phyloP scores from a whole-genome alignment of 768 basidiomycete species.

The Boletus rubropictus region DNA sequence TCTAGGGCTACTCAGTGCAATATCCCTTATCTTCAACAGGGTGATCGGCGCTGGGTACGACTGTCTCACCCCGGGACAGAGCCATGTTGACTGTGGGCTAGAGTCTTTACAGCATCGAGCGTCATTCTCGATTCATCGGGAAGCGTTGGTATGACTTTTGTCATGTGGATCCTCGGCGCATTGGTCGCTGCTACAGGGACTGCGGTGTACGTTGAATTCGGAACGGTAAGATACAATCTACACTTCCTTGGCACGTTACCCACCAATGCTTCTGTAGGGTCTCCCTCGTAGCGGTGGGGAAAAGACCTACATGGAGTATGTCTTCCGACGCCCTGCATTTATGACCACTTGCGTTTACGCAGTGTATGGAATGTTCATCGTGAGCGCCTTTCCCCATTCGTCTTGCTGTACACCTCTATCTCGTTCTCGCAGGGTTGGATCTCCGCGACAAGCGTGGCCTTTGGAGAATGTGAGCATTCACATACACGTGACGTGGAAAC shows the following conservation, averaged over 20 bases:
- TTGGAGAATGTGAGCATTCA: slow-evolving; percentile 59
- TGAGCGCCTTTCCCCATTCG: slow-evolving; percentile 26
- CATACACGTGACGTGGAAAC: not conserved
- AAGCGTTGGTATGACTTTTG: slow-evolving; percentile 60
- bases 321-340: slow-evolving; percentile 59
- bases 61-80: not conserved
- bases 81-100: slow-evolving; percentile 23
- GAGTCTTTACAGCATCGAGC: slow-evolving; percentile 68
- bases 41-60: slow-evolving; percentile 67
- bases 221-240: slow-evolving; percentile 44
- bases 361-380: slow-evolving; percentile 52
- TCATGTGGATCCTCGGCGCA: slow-evolving; percentile 70
- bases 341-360: slow-evolving; percentile 56
- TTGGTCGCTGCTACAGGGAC: slow-evolving; percentile 61
- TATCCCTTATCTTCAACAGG: slow-evolving; percentile 68
- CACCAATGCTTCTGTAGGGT: slow-evolving; percentile 36
- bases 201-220: slow-evolving; percentile 68
- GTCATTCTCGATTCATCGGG: slow-evolving; percentile 62
- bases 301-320: slow-evolving; percentile 70
- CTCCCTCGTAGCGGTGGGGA: slow-evolving; percentile 69
- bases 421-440: slow-evolving; percentile 43
- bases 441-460: slow-evolving; percentile 57
- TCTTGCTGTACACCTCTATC: not conserved
- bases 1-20: slow-evolving; percentile 39
- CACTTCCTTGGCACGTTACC: not conserved